Conservation (phyloP, 2,329 filamentous ascomycete genomes). For the Alternaria ethzedia region DNA sequence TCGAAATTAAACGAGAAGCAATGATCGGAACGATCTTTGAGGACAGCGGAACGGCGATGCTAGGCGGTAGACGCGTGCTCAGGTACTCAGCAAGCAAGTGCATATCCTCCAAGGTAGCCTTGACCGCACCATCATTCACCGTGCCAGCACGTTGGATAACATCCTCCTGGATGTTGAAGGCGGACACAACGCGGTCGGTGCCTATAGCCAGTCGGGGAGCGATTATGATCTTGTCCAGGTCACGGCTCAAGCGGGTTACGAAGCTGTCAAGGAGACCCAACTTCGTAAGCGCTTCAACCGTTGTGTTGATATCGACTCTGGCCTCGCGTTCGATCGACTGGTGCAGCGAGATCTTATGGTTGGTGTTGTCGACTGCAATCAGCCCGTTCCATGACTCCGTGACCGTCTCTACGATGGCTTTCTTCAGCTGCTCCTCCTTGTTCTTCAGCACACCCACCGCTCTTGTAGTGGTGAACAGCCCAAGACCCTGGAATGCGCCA, state of each 20-base stretch:
- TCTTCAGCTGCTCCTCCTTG: slow-evolving; percentile 70
- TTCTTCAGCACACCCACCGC: slow-evolving; percentile 70
- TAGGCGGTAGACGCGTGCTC: slow-evolving; percentile 56
- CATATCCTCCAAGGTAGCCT: slow-evolving; percentile 39
- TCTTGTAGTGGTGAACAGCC: slow-evolving; percentile 66
- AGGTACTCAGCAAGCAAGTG: slow-evolving; percentile 58
- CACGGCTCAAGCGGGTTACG: slow-evolving; percentile 65
- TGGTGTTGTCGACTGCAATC: slow-evolving; percentile 66
- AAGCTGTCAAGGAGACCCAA: slow-evolving; percentile 57
- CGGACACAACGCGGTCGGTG: slow-evolving; percentile 44
- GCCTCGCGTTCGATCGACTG: slow-evolving; percentile 51
- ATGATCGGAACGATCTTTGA: slow-evolving; percentile 73
- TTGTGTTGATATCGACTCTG: slow-evolving; percentile 39
- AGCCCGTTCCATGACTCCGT: slow-evolving; percentile 74
- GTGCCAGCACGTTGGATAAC: slow-evolving; percentile 40
- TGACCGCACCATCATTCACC: slow-evolving; percentile 36
- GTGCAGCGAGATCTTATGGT: slow-evolving; percentile 63
- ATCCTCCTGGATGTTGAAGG: slow-evolving; percentile 44
- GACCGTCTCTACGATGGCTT: slow-evolving; percentile 70
- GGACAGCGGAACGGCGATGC: slow-evolving; percentile 64
- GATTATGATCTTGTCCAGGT: slow-evolving; percentile 67
- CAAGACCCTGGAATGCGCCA: slow-evolving; percentile 64
- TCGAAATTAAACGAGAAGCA: slow-evolving; percentile 69
- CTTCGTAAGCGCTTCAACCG: slow-evolving; percentile 45
- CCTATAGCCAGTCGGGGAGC: slow-evolving; percentile 60